phyloP scores from a whole-genome alignment of 73 alveolate species.

The Stentor roeselii region DNA sequence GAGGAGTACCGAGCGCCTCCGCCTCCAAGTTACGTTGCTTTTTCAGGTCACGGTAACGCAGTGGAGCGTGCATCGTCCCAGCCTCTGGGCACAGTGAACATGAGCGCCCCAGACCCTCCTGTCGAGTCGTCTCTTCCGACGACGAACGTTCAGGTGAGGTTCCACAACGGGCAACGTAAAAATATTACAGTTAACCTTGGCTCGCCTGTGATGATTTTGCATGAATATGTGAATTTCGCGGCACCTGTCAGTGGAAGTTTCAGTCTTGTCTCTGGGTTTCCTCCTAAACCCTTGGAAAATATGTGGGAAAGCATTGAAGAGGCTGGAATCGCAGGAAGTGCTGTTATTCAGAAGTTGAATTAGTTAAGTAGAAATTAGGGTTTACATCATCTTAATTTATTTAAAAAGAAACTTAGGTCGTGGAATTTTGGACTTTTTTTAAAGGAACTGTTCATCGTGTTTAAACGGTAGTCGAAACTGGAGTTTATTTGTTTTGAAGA shows the following conservation, averaged over 20 bases:
- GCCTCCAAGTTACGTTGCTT: conserved; percentile 67
- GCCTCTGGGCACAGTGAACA: conserved; percentile 42
- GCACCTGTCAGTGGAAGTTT: conserved; percentile 69
- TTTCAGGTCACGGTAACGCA: conserved; percentile 50
- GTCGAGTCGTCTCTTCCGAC: conserved; percentile 57
- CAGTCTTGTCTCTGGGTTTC: conserved; percentile 57
- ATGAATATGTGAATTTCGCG: conserved; percentile 55
- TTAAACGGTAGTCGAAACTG: background rate
- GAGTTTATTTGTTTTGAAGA: background rate
- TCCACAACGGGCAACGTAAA: conserved; percentile 67
- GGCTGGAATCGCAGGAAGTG: conserved; percentile 59
- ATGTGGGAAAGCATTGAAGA: conserved; percentile 47
- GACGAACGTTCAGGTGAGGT: conserved; percentile 57
- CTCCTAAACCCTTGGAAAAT: conserved; percentile 58
- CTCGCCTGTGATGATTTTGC: conserved; percentile 48
- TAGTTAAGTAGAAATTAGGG: too few species aligned
- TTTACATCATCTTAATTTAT: too few species aligned
- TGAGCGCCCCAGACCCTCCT: conserved; percentile 45
- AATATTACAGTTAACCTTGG: conserved; percentile 39
- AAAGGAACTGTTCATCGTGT: background rate
- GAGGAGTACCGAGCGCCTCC: conserved; percentile 65
- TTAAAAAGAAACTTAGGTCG: background rate
- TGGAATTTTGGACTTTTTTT: background rate
- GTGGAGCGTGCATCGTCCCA: conserved; percentile 43
- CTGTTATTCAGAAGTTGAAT: conserved; percentile 52